These are phyloP conservation scores for Aspergillus tamarii DNA, from an alignment of 2,329 filamentous ascomycete genomes.

Conservation along the genomic window DNA sequence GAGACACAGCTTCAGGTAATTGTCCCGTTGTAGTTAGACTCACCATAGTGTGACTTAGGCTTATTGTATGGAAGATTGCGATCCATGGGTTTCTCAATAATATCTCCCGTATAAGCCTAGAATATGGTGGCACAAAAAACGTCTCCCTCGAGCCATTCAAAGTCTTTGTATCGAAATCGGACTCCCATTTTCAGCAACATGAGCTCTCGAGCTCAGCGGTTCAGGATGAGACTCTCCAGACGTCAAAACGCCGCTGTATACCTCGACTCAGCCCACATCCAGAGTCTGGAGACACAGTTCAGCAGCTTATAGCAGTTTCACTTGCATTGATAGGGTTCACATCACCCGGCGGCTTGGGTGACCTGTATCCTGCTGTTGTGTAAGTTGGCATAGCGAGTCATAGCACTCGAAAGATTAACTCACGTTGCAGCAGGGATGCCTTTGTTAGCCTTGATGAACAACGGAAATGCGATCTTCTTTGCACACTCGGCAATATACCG, in stretches of 20 bases:
- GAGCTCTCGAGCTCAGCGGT: constrained; percentile 8
- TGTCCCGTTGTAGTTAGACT: not conserved
- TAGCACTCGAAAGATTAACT: not conserved
- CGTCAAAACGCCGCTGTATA: constrained; percentile 41
- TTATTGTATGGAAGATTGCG: constrained; percentile 28
- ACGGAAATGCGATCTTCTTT: constrained; percentile 57
- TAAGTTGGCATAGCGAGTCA: constrained; percentile 41
- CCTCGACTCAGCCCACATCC: constrained; percentile 39
- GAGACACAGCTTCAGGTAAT: constrained; percentile 39
- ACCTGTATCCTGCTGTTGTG: constrained; percentile 51
- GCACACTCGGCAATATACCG: constrained; percentile 59
- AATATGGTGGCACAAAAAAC: not conserved
- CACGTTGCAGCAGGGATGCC: constrained; percentile 32
- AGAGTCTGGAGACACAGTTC: constrained; percentile 30
- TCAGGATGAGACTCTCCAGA: constrained; percentile 26
- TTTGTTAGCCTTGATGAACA: constrained; percentile 55
- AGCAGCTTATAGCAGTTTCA: constrained; percentile 38
- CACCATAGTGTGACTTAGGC: constrained; percentile 6
- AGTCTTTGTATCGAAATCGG: not conserved
- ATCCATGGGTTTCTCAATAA: constrained; percentile 24
- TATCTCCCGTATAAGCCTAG: not conserved
- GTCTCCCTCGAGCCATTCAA: not conserved
- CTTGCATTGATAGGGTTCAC: constrained; percentile 39
- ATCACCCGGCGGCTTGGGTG: constrained; percentile 38
- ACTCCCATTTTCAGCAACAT: constrained; percentile 14